These are phyloP conservation scores for Sideroxylon spinosum DNA, from an alignment of 179 eudicot genomes.

Conservation along the genomic window DNA sequence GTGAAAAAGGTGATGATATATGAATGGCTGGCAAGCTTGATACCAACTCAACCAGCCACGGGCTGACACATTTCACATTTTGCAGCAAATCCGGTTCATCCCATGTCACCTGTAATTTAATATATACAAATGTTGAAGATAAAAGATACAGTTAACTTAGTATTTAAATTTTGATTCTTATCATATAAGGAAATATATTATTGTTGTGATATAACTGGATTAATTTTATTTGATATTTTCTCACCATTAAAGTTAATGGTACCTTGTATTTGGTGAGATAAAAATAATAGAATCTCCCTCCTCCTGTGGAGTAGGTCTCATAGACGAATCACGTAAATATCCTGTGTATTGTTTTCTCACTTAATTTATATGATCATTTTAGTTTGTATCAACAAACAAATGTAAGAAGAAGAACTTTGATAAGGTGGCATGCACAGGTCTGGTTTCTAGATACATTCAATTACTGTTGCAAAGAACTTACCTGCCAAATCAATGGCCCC, in stretches of 20 bases:
- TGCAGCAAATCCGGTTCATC: constrained; percentile 86
- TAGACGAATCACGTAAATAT: too few species aligned
- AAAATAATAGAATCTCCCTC: too few species aligned
- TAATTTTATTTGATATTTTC: too few species aligned
- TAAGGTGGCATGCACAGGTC: not conserved
- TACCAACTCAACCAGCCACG: constrained; percentile 87
- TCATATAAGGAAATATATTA: too few species aligned
- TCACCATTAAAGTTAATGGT: too few species aligned
- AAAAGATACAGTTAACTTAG: too few species aligned
- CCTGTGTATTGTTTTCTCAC: too few species aligned
- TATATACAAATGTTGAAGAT: not conserved
- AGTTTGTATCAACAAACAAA: not conserved
- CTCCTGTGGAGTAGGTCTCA: too few species aligned
- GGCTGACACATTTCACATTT: constrained; percentile 86
- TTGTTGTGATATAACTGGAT: too few species aligned
- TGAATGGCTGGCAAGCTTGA: constrained; percentile 65
- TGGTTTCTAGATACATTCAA: not conserved
- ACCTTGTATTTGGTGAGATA: too few species aligned
- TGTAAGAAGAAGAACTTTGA: not conserved
- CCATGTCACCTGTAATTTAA: constrained; percentile 64
- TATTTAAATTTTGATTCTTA: too few species aligned
- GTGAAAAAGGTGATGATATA: constrained; percentile 65
- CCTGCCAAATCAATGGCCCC: not conserved
- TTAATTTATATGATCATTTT: too few species aligned
- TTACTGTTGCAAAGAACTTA: not conserved